phyloP scores from a whole-genome alignment of 148 eudicot species.

The Amaranthus cruentus region DNA sequence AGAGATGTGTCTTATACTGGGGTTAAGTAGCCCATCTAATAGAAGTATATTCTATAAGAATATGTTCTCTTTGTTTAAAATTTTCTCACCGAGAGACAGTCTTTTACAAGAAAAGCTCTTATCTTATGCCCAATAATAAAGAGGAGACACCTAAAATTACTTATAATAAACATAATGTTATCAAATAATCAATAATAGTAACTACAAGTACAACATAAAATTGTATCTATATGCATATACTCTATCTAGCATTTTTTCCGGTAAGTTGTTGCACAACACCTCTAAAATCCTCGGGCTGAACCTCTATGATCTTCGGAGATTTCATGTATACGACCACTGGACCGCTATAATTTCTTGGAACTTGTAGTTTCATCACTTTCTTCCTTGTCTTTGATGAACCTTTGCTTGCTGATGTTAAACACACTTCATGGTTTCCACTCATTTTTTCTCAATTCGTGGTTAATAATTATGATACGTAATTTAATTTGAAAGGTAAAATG shows the following conservation, averaged over 20 bases:
- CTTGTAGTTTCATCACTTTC: constrained; percentile 2
- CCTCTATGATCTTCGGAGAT: constrained; percentile 21
- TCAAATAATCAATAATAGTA: no score
- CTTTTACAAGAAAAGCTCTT: no score
- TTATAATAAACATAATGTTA: no score
- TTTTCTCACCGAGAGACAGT: no score
- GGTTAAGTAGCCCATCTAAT: no score
- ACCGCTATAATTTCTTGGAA: not conserved
- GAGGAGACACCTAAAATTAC: no score
- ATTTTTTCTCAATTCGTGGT: not conserved
- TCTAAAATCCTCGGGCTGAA: constrained; percentile 26
- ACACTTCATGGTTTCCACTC: not conserved
- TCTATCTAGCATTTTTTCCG: constrained; percentile 14
- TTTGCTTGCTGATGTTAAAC: not conserved
- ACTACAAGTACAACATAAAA: no score
- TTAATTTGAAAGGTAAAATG: not conserved
- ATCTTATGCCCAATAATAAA: no score
- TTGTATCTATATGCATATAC: no score
- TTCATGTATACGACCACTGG: constrained; percentile 22
- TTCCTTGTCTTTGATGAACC: constrained; percentile 4
- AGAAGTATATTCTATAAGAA: no score
- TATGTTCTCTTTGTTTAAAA: no score
- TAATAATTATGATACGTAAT: not conserved
- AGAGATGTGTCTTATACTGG: no score
- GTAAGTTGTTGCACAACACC: constrained; percentile 31